Base-by-base conservation (phyloP, 805 yeast species). In the Lipomyces yamadae region DNA sequence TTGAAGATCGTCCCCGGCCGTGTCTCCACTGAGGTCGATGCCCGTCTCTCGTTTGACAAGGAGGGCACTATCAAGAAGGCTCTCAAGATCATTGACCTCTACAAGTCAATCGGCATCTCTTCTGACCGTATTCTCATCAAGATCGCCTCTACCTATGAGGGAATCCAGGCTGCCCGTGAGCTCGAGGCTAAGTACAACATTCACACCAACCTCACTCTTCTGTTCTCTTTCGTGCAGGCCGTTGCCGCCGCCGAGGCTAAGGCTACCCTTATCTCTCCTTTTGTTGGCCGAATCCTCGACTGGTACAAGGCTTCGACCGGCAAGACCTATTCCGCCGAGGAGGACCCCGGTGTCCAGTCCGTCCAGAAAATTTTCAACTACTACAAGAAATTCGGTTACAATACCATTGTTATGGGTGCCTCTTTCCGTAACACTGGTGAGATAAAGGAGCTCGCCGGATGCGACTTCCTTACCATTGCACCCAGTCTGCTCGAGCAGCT, bases 371-470 rank as follows among this genome's bases (percentile, higher is more conserved):
- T 95, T 81, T 95, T 80, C 91, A 90, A 93, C 90, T 95, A 95
- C 88, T 95, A 95, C 90, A 95, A 95, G 89, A 94, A 94, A 84
- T 91, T 81, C 81, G 94, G 89, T 75, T 95, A 95, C 88, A 86
- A 94, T 76, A 95, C 99, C 80, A 93, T 95, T 78, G 98, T 95
- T 78, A 95, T 95, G 99, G 99, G 99, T 82, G 99, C 99, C 68
- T 94, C 98, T 68, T 94, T 95, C 92, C 94, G 99, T 88, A 95
- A 93, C 85, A 81, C 83, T 70, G 97, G 92, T 74, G 99, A 94
- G 84, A 91, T 95, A 82, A 89, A 88, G 81, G 97, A 96, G 75
- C 85, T 95, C 76, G 98, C 99, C 67, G 99, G 99, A 81, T 88
- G 91, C 78, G 99, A 95, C 81, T 92, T 83, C 87, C 85, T 95